Percentiles rank a stretch among this genome's conserved stretches.
These are phyloP conservation scores for Suillus cothurnatus DNA, from an alignment of 768 basidiomycete species.

Conservation along the genomic window DNA sequence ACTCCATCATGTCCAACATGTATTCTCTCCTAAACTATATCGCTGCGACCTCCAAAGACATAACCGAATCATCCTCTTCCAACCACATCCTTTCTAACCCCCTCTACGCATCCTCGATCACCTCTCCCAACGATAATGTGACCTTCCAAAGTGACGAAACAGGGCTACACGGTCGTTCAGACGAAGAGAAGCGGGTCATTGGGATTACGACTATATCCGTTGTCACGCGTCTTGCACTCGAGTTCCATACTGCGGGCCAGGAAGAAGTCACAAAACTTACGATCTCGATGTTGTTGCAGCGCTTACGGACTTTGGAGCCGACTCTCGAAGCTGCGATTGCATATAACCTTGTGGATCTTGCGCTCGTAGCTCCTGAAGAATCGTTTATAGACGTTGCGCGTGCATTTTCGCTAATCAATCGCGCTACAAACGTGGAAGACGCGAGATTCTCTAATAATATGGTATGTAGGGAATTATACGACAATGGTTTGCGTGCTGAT, in stretches of 20 bases:
- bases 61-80: constrained; percentile 52
- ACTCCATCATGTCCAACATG: constrained; percentile 92
- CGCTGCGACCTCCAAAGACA: constrained; percentile 79
- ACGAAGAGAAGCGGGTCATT: constrained; percentile 83
- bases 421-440: constrained; percentile 86
- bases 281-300: constrained; percentile 90
- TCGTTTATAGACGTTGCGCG: constrained; percentile 84
- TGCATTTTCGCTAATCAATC: constrained; percentile 82
- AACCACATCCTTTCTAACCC: constrained; percentile 45
- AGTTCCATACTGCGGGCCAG: constrained; percentile 56
- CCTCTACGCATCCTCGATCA: constrained; percentile 35
- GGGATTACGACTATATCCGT: constrained; percentile 92
- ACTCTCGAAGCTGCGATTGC: constrained; percentile 91
- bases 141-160: constrained; percentile 61
- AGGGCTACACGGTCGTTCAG: constrained; percentile 67
- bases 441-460: constrained; percentile 88
- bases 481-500: background rate
- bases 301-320: constrained; percentile 81
- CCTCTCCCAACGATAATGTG: constrained; percentile 45
- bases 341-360: constrained; percentile 89
- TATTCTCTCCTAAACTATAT: constrained; percentile 96
- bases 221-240: constrained; percentile 83
- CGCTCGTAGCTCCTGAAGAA: constrained; percentile 71
- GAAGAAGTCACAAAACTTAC: constrained; percentile 91
- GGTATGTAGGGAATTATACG: constrained; percentile 42